Percentiles rank a stretch among this genome's conserved stretches.
Conservation (phyloP, 768 basidiomycete genomes). For the Paxillus involutus region DNA sequence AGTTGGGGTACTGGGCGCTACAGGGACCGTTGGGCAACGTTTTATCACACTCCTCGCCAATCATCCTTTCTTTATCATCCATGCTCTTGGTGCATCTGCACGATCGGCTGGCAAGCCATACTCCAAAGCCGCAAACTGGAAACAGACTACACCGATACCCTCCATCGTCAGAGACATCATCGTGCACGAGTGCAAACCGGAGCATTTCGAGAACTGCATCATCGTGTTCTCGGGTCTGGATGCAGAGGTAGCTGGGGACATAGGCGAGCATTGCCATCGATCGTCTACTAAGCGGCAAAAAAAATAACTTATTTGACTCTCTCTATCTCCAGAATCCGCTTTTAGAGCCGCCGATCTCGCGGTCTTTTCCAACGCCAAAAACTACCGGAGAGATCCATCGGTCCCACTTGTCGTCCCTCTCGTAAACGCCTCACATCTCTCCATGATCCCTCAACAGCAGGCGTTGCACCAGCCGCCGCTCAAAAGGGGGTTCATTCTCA, state of each 20-base stretch:
- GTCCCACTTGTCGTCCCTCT: slow-evolving; percentile 97
- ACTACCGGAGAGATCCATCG: slow-evolving; percentile 86
- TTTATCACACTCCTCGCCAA: slow-evolving; percentile 85
- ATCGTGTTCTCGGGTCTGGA: slow-evolving; percentile 97
- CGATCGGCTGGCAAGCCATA: slow-evolving; percentile 88
- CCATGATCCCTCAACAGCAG: slow-evolving; percentile 83
- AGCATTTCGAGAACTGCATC: slow-evolving; percentile 75
- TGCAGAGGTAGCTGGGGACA: slow-evolving; percentile 90
- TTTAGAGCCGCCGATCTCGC: slow-evolving; percentile 87
- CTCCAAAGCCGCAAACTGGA: slow-evolving; percentile 76
- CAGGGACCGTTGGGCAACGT: slow-evolving; percentile 94
- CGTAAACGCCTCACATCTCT: slow-evolving; percentile 85
- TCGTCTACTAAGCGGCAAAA: neutral
- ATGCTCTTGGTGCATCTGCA: slow-evolving; percentile 85
- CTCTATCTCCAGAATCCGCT: slow-evolving; percentile 60
- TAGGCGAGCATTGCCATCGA: slow-evolving; percentile 54
- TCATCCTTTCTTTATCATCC: slow-evolving; percentile 90
- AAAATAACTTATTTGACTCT: neutral
- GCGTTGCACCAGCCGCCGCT: slow-evolving; percentile 63
- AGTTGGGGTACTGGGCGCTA: slow-evolving; percentile 85
- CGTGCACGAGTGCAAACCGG: slow-evolving; percentile 75
- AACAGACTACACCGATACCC: slow-evolving; percentile 81
- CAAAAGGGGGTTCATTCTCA: slow-evolving; percentile 90
- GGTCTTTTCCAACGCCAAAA: slow-evolving; percentile 98
- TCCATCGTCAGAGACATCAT: slow-evolving; percentile 48